phyloP scores from a whole-genome alignment of 352 stramenopile genomes.

The Phytophthora cactorum region DNA sequence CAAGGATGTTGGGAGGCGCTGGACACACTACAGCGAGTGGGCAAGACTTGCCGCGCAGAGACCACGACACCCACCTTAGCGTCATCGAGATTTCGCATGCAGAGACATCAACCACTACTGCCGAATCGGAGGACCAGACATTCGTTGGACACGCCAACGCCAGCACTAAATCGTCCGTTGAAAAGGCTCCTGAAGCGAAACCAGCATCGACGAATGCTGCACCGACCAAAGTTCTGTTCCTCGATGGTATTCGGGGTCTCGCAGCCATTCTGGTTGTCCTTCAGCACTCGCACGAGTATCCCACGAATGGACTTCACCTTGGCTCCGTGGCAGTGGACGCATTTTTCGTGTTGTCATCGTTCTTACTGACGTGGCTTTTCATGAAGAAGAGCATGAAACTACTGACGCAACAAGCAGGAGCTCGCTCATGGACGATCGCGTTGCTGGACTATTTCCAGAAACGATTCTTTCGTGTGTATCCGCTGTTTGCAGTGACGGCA shows the following conservation, averaged over 20 bases:
- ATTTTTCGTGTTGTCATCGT: constrained; percentile 52
- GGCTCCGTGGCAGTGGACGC: constrained; percentile 40
- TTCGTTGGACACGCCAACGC: constrained; percentile 4
- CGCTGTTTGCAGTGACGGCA: constrained; percentile 49
- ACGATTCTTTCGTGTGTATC: constrained; percentile 65
- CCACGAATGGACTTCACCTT: constrained; percentile 19
- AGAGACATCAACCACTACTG: constrained; percentile 6
- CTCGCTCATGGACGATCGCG: constrained; percentile 22
- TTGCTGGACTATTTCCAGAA: constrained; percentile 54
- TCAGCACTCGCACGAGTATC: constrained; percentile 33
- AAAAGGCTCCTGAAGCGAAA: constrained; percentile 7
- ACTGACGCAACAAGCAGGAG: constrained; percentile 20
- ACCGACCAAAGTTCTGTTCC: constrained; percentile 29
- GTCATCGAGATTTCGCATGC: constrained; percentile 26
- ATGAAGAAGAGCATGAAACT: constrained; percentile 43
- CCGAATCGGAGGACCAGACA: constrained; percentile 15
- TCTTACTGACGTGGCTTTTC: constrained; percentile 32
- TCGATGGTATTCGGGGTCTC: constrained; percentile 31
- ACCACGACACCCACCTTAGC: constrained; percentile 12
- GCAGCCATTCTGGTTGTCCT: constrained; percentile 39
- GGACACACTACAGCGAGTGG: neutral
- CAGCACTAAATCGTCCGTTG: constrained; percentile 13
- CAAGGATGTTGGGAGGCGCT: constrained; percentile 15
- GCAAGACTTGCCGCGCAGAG: neutral
- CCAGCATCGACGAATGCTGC: neutral